Evolutionary conservation across 192 early-diverging fungal species (phyloP).

Genomic region (Coemansia aciculifera): DNA sequence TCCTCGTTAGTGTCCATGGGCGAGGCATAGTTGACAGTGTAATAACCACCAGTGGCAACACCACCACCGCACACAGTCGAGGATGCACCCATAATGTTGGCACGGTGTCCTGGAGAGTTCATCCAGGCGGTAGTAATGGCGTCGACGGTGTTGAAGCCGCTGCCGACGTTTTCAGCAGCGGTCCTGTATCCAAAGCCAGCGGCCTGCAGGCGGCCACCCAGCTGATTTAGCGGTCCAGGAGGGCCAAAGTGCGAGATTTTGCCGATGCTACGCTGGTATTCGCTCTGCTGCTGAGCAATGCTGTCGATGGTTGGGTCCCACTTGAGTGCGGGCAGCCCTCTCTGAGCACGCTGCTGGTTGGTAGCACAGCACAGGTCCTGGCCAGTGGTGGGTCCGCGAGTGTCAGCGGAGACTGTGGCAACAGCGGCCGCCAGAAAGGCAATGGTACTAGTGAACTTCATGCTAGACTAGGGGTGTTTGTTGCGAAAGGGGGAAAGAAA

Average conservation of each 20-base stretch:
- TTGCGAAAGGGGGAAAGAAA: conserved; percentile 2
- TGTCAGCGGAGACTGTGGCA: conserved; percentile 17
- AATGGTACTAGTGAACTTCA: conserved; percentile 39
- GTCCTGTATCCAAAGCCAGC: conserved; percentile 24
- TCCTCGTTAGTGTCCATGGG: conserved; percentile 24
- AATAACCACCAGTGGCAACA: conserved; percentile 26
- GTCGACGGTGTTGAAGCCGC: conserved; percentile 17
- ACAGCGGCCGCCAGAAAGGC: conserved; percentile 21
- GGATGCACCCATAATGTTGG: conserved; percentile 48
- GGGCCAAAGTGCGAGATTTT: conserved; percentile 25
- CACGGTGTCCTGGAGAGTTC: conserved; percentile 47
- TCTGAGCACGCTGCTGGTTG: conserved; percentile 31
- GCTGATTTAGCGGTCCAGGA: conserved; percentile 1
- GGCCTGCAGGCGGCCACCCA: conserved; percentile 24
- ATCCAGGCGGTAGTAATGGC: conserved; percentile 48
- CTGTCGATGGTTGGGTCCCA: conserved; percentile 33
- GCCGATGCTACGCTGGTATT: conserved; percentile 18
- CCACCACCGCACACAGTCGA: conserved; percentile 56
- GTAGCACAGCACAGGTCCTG: conserved; percentile 51
- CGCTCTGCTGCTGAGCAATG: conserved; percentile 27
- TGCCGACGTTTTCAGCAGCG: conserved; percentile 50
- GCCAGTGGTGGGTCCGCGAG: conserved; percentile 19
- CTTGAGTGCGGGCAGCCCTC: conserved; percentile 20
- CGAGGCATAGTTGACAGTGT: conserved; percentile 43
- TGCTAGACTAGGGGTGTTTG: conserved; percentile 13